These are phyloP conservation scores for Diplodia mutila DNA, from an alignment of 2,329 filamentous ascomycete genomes.

Conservation along the genomic window DNA sequence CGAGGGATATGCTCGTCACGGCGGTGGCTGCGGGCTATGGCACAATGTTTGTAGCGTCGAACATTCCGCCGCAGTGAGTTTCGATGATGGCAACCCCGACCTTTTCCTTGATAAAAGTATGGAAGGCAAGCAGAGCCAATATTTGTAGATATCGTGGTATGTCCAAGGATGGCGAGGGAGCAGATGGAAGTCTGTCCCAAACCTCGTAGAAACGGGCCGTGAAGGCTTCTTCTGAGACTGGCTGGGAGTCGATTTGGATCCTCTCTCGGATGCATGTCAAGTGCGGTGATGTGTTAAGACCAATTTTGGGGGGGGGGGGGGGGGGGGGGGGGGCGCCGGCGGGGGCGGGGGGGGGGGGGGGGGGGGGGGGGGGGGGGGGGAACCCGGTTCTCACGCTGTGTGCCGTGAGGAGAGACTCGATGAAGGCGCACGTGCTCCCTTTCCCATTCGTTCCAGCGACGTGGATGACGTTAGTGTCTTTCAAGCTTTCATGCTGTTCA, in stretches of 20 bases:
- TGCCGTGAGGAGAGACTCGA: constrained; percentile 63
- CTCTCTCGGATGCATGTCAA: constrained; percentile 54
- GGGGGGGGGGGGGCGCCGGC: no score
- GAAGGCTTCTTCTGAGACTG: constrained; percentile 51
- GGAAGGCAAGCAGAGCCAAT: constrained; percentile 67
- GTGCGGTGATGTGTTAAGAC: constrained; percentile 72
- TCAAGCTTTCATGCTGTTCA: no score
- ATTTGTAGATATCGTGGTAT: constrained; percentile 59
- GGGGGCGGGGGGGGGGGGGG: no score
- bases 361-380: no score
- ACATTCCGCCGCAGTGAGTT: constrained; percentile 69
- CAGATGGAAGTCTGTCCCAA: constrained; percentile 41
- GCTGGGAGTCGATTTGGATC: constrained; percentile 42
- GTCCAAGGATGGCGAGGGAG: neutral
- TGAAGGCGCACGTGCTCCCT: constrained; percentile 71
- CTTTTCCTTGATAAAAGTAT: constrained; percentile 66
- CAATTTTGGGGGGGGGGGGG: no score
- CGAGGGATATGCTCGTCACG: constrained; percentile 69
- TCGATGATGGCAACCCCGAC: constrained; percentile 69
- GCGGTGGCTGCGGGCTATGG: constrained; percentile 61
- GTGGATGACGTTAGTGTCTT: constrained; percentile 72
- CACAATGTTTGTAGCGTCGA: constrained; percentile 70
- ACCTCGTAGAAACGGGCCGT: constrained; percentile 50
- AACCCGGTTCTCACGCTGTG: constrained; percentile 46
- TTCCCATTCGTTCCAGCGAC: constrained; percentile 79